phyloP scores from a whole-genome alignment of 495 filamentous ascomycete genomes.

The Bathelium albidoporum region DNA sequence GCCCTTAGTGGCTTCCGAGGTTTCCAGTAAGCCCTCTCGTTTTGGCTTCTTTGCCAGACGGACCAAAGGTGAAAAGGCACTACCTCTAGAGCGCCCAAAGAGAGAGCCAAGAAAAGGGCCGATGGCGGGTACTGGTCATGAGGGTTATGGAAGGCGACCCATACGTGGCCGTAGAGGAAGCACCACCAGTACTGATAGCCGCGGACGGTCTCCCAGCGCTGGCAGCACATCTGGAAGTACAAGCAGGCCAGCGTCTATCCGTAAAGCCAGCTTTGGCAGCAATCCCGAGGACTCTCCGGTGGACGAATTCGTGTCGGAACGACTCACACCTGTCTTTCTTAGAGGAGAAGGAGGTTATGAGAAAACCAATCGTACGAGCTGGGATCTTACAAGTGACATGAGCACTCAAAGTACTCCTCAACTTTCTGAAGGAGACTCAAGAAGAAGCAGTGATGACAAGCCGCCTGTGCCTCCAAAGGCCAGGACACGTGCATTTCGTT shows the following conservation, averaged over 20 bases:
- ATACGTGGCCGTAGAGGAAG: conserved; percentile 51
- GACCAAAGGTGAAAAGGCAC: conserved; percentile 54
- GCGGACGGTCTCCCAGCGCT: conserved; percentile 47
- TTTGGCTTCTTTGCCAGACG: conserved; percentile 73
- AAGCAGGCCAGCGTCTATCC: conserved; percentile 29
- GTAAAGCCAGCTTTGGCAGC: conserved; percentile 44
- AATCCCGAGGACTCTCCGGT: conserved; percentile 45
- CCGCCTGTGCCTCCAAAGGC: conserved; percentile 25
- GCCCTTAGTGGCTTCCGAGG: conserved; percentile 11
- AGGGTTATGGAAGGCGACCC: conserved; percentile 79
- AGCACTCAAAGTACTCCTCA: conserved; percentile 5
- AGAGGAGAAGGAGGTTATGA: conserved; percentile 44
- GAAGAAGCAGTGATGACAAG: conserved; percentile 17
- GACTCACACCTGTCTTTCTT: conserved; percentile 81
- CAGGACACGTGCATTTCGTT: conserved; percentile 18
- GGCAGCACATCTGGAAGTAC: conserved; percentile 39
- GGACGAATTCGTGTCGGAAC: conserved; percentile 61
- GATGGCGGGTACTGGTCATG: conserved; percentile 85
- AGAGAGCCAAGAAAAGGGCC: conserved; percentile 67
- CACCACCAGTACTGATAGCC: conserved; percentile 36
- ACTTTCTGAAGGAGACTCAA: conserved; percentile 12
- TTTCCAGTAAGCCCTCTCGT: conserved; percentile 38
- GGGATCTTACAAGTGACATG: conserved; percentile 13
- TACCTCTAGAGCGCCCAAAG: conserved; percentile 41
- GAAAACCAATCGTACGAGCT: conserved; percentile 15